Percentiles rank a stretch among this genome's conserved stretches.
These are phyloP conservation scores for Taphrina pruni DNA, from an alignment of 1,139 yeast species.

Conservation along the genomic window DNA sequence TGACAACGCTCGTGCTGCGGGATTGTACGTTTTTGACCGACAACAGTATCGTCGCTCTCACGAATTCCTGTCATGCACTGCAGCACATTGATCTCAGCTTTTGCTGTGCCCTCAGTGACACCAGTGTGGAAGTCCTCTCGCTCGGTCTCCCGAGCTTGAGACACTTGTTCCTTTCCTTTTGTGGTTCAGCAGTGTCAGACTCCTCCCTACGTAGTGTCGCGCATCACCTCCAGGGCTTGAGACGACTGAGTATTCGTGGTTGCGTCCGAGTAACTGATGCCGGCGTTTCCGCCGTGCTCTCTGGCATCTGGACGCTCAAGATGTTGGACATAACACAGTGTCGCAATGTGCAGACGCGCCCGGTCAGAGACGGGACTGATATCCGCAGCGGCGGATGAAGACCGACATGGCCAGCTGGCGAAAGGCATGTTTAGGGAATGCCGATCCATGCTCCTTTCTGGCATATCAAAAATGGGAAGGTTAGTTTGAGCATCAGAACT, in stretches of 20 bases:
- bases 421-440: background rate
- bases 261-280: conserved; percentile 77
- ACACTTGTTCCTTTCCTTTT: conserved; percentile 67
- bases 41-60: conserved; percentile 65
- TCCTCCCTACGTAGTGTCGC: conserved; percentile 69
- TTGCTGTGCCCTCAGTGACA: conserved; percentile 76
- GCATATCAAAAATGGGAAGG: no score
- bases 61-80: conserved; percentile 65
- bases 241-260: conserved; percentile 63
- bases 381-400: conserved; percentile 24
- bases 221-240: conserved; percentile 59
- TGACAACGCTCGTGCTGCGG: conserved; percentile 62
- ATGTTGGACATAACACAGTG: conserved; percentile 72
- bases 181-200: conserved; percentile 82
- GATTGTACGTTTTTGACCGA: conserved; percentile 79
- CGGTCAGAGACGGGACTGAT: conserved; percentile 9
- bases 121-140: conserved; percentile 68
- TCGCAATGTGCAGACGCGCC: conserved; percentile 56
- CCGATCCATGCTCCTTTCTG: conserved; percentile 5
- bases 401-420: background rate
- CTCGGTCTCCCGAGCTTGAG: conserved; percentile 66
- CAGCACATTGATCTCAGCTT: conserved; percentile 67
- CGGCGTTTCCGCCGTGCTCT: conserved; percentile 69
- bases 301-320: conserved; percentile 62
- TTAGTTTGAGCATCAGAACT: no score